Percentiles rank a stretch among this genome's conserved stretches.
These are phyloP conservation scores for Phytophthora boehmeriae DNA, from an alignment of 352 stramenopile species.

Conservation along the genomic window DNA sequence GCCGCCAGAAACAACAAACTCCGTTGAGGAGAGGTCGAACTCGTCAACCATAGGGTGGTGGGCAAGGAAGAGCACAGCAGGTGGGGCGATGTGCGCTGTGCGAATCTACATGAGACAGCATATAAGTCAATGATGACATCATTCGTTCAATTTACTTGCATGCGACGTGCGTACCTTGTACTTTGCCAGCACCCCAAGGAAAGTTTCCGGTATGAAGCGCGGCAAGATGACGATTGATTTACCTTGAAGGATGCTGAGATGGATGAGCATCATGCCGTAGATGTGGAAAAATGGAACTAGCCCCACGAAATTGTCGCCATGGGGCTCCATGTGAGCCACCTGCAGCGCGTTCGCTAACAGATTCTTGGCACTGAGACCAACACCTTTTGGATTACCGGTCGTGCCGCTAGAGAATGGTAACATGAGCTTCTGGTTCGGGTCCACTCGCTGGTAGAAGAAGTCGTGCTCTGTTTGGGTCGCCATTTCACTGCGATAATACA, in stretches of 20 bases:
- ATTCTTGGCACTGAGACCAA: conserved; percentile 87
- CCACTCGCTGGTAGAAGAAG: conserved; percentile 53
- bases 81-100: conserved; percentile 79
- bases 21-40: conserved; percentile 84
- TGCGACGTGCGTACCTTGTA: conserved; percentile 42
- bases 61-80: conserved; percentile 38
- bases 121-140: background rate
- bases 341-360: conserved; percentile 92
- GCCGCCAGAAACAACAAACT: conserved; percentile 83
- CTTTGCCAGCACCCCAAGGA: conserved; percentile 76
- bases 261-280: conserved; percentile 88
- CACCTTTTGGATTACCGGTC: conserved; percentile 87
- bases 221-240: conserved; percentile 87
- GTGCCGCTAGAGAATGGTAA: conserved; percentile 94
- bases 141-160: background rate
- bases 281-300: conserved; percentile 97
- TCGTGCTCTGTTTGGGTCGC: conserved; percentile 37
- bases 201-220: conserved; percentile 90
- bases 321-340: conserved; percentile 65
- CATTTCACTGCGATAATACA: conserved; percentile 33
- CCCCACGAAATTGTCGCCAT: conserved; percentile 51
- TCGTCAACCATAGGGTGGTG: conserved; percentile 80
- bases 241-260: conserved; percentile 85
- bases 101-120: conserved; percentile 36
- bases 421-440: conserved; percentile 59